A percentile compares a stretch with the other conserved stretches of the same genome.
phyloP scores from a whole-genome alignment of 768 basidiomycete species.

The Tricholoma bakamatsutake region DNA sequence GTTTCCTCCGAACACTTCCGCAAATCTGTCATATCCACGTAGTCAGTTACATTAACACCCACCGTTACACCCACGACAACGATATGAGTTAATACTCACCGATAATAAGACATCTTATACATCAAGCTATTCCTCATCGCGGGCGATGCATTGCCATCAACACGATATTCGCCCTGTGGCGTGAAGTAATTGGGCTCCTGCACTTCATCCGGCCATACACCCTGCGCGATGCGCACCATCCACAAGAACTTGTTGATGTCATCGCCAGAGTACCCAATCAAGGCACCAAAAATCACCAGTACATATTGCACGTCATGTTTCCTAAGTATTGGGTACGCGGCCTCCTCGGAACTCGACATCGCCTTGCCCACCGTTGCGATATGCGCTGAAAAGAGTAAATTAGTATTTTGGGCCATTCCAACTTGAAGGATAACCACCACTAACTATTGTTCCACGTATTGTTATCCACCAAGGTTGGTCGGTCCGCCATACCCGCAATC shows the following conservation, averaged over 20 bases:
- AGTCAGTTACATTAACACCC: constrained; percentile 2
- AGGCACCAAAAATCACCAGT: constrained; percentile 93
- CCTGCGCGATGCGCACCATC: constrained; percentile 95
- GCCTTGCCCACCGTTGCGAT: constrained; percentile 99
- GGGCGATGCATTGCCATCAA: constrained; percentile 79
- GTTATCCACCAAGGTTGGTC: constrained; percentile 95
- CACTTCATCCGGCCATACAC: constrained; percentile 97
- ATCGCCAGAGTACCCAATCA: constrained; percentile 96
- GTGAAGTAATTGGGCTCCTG: constrained; percentile 95
- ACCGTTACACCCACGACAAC: not conserved
- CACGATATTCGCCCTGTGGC: constrained; percentile 83
- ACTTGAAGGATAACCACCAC: constrained; percentile 23
- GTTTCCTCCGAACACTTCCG: constrained; percentile 74
- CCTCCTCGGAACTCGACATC: constrained; percentile 91
- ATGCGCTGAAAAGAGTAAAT: constrained; percentile 52
- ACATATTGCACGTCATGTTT: constrained; percentile 98
- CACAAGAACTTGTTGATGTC: constrained; percentile 99
- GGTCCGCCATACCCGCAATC: constrained; percentile 98
- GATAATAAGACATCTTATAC: constrained; percentile 99
- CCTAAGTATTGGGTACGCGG: constrained; percentile 93
- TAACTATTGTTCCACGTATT: constrained; percentile 99
- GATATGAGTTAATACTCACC: constrained; percentile 35
- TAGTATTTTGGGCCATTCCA: not conserved
- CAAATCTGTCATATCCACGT: constrained; percentile 47
- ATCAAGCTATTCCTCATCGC: constrained; percentile 95